phyloP scores from a whole-genome alignment of 495 filamentous ascomycete genomes.

The Podospora conica region DNA sequence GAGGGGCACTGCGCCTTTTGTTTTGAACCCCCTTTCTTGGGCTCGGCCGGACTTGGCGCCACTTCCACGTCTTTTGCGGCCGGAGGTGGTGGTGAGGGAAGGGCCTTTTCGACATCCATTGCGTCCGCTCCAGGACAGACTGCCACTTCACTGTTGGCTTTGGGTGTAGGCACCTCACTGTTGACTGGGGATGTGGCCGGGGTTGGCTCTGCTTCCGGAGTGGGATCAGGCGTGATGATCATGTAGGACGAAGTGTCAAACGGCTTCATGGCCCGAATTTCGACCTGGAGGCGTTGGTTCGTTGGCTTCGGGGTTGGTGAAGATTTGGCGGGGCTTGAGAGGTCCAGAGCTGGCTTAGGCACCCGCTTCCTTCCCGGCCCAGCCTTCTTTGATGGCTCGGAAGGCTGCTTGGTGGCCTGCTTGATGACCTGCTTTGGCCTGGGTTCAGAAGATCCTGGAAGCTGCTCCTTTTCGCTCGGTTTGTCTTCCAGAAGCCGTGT shows the following conservation, averaged over 20 bases:
- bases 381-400: not conserved
- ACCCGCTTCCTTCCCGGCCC: not conserved
- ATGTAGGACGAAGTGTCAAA: constrained; percentile 10
- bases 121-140: not conserved
- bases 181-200: no score
- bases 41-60: not conserved
- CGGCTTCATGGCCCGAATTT: constrained; percentile 10
- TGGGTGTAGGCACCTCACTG: no score
- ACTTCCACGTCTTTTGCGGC: not conserved
- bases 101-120: not conserved
- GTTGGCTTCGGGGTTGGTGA: constrained; percentile 23
- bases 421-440: no score
- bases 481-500: not conserved
- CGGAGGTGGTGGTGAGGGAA: not conserved
- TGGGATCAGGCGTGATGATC: constrained; percentile 15
- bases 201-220: not conserved
- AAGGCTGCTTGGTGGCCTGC: not conserved
- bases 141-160: not conserved
- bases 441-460: not conserved
- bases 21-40: not conserved
- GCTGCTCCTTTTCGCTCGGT: not conserved
- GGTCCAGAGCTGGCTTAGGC: not conserved
- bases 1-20: not conserved
- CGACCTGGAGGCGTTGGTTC: constrained; percentile 24
- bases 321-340: not conserved